These are phyloP conservation scores for Euphorbia peplus DNA, from an alignment of 345 rosid species.

Conservation along the genomic window DNA sequence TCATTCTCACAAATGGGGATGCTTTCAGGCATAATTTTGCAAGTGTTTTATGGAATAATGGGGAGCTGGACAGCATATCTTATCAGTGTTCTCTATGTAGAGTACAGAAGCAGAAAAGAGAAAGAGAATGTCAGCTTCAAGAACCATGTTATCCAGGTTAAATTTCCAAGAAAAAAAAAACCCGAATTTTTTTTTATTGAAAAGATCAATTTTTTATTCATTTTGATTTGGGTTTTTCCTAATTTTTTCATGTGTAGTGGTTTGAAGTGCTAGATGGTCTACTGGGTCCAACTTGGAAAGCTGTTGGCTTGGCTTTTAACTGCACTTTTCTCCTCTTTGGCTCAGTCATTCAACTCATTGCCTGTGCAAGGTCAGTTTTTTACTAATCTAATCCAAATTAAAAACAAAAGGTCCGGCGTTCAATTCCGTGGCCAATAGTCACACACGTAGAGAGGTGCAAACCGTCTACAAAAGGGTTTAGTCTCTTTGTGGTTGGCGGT, in stretches of 20 bases:
- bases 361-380: conserved; percentile 62
- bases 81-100: conserved; percentile 72
- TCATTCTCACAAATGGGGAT: conserved; percentile 90
- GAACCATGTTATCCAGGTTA: conserved; percentile 88
- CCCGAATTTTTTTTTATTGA: not conserved
- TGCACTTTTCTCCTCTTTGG: conserved; percentile 84
- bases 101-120: conserved; percentile 72
- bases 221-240: not conserved
- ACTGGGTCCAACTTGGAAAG: conserved; percentile 82
- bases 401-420: no score
- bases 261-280: conserved; percentile 85
- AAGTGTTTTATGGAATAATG: conserved; percentile 67
- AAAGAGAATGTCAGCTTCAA: conserved; percentile 79
- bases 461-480: no score
- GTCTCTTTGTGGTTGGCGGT: no score
- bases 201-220: not conserved
- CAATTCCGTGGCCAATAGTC: no score
- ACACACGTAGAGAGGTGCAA: no score
- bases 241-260: conserved; percentile 45
- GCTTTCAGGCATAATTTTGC: conserved; percentile 74
- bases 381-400: not conserved
- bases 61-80: conserved; percentile 97
- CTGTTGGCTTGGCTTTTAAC: conserved; percentile 72
- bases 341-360: conserved; percentile 81
- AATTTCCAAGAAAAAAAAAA: conserved; percentile 21